Percentiles rank a stretch among this genome's conserved stretches.
Evolutionary conservation across 2,329 filamentous ascomycete species (phyloP).

Genomic region (Monascus ruber): DNA sequence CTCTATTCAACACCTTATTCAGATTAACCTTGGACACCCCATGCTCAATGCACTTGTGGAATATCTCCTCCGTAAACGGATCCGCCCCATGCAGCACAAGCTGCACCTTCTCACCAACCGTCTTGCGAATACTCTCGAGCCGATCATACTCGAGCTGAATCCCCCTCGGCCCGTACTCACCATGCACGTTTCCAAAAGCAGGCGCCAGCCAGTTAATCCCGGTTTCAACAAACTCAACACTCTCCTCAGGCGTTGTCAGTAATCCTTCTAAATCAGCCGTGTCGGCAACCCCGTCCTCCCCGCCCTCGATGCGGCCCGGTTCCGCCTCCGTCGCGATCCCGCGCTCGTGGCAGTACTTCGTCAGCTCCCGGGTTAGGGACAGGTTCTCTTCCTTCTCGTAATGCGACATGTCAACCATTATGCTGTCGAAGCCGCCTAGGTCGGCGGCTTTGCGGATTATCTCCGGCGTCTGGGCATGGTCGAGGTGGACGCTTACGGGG

Average conservation of each 20-base stretch:
- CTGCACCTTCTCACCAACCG: conserved; percentile 38
- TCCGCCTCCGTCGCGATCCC: conserved; percentile 62
- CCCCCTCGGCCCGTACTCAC: conserved; percentile 56
- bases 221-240: conserved; percentile 57
- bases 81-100: conserved; percentile 50
- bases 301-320: conserved; percentile 58
- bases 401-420: conserved; percentile 70
- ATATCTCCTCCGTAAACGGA: conserved; percentile 44
- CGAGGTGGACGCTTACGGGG: conserved; percentile 53
- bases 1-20: conserved; percentile 47
- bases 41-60: conserved; percentile 42
- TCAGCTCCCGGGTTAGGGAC: conserved; percentile 50
- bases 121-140: conserved; percentile 37
- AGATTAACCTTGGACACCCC: conserved; percentile 49
- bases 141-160: conserved; percentile 51
- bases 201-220: conserved; percentile 66
- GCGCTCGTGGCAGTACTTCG: conserved; percentile 50
- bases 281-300: conserved; percentile 64
- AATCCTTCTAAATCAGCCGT: conserved; percentile 51
- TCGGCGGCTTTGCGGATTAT: conserved; percentile 51
- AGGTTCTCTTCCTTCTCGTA: conserved; percentile 62
- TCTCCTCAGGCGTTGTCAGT: conserved; percentile 58
- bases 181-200: conserved; percentile 67
- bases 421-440: conserved; percentile 55
- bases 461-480: conserved; percentile 54